Base-by-base conservation (phyloP, 2,329 filamentous ascomycete genomes). In the Metarhizium guizhouense region DNA sequence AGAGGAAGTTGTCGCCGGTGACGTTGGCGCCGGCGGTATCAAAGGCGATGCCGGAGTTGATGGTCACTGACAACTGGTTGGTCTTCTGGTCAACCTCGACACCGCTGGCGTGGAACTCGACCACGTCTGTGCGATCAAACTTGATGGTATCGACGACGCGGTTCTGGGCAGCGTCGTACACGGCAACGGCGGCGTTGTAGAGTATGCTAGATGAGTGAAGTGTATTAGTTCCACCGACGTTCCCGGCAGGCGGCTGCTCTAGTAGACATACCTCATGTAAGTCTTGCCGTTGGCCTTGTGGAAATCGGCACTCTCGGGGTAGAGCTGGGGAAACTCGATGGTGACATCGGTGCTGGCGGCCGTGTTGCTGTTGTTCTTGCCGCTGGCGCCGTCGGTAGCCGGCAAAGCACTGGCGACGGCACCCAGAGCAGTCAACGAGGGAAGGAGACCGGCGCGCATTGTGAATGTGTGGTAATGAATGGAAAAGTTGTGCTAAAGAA, bases 31-130 rank as follows among this genome's bases (percentile, higher is more conserved):
- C 72, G 5, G 29, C 55, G 0, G 71, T 72, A 13, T 67, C 66
- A 55, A 69, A 73, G 10, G 72, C 65, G 3, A 61, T 51, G 3
- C 66, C 71, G 2, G 70, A 62, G 54, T 74, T 68, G 10, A 70
- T 59, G 38, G 72, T 63, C 53, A 74, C 64, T 2, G 68, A 67
- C n/a, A 72, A 63, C 42, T 34, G 67, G 59, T 40, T 66, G 61
- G 0, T 60, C 61, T 38, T 73, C 63, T 7, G 32, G n/a, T 67
- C 65, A 3, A 72, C 64, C 29, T 14, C 38, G 11, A 40, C 7
- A 16, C 70, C 71, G 48, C 70, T 70, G 8, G 68, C 50, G 25
- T 58, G 57, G 42, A 45, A 45, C 16, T 18, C 6, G 18, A 20
- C 4, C 3, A 6, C 6, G n/a, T 20, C 42, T 11, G 25, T 25